These are phyloP conservation scores for Zizania palustris DNA, from an alignment of 202 grass and related monocot species.

Conservation along the genomic window DNA sequence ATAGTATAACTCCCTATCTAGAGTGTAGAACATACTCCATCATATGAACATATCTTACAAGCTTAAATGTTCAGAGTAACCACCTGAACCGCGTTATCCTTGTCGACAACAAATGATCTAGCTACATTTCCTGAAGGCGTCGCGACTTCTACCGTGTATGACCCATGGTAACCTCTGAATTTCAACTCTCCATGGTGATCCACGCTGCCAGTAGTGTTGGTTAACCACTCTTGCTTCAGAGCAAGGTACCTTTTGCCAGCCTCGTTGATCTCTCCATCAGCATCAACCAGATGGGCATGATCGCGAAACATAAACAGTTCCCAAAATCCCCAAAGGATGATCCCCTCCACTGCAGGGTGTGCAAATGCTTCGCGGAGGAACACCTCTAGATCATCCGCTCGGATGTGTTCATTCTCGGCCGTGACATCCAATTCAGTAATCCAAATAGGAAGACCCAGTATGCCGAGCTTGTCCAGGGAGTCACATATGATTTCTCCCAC, in stretches of 20 bases:
- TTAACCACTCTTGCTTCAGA: slow-evolving; percentile 91
- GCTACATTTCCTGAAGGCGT: slow-evolving; percentile 46
- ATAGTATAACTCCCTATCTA: not conserved
- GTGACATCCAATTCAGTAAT: slow-evolving; percentile 90
- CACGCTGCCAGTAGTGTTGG: slow-evolving; percentile 44
- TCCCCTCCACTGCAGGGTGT: slow-evolving; percentile 71
- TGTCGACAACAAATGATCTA: slow-evolving; percentile 69
- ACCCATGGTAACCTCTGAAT: slow-evolving; percentile 88
- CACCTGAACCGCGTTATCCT: slow-evolving; percentile 63
- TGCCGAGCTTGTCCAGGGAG: slow-evolving; percentile 82
- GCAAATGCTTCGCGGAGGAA: slow-evolving; percentile 79
- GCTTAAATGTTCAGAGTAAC: slow-evolving; percentile 61
- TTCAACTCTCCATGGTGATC: slow-evolving; percentile 54
- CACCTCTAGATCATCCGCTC: slow-evolving; percentile 93
- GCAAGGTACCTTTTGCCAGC: slow-evolving; percentile 86
- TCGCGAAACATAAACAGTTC: slow-evolving; percentile 85
- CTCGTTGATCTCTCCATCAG: slow-evolving; percentile 77
- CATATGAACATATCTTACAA: not conserved
- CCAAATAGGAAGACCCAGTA: slow-evolving; percentile 87
- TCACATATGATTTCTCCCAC: slow-evolving; percentile 84
- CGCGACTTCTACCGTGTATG: slow-evolving; percentile 65
- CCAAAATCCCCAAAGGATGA: slow-evolving; percentile 94
- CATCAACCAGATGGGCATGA: slow-evolving; percentile 73
- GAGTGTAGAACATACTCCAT: not conserved
- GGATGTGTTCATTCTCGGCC: slow-evolving; percentile 73